These are phyloP conservation scores for Calonectria naviculata DNA, from an alignment of 2,329 filamentous ascomycete genomes.

Conservation along the genomic window DNA sequence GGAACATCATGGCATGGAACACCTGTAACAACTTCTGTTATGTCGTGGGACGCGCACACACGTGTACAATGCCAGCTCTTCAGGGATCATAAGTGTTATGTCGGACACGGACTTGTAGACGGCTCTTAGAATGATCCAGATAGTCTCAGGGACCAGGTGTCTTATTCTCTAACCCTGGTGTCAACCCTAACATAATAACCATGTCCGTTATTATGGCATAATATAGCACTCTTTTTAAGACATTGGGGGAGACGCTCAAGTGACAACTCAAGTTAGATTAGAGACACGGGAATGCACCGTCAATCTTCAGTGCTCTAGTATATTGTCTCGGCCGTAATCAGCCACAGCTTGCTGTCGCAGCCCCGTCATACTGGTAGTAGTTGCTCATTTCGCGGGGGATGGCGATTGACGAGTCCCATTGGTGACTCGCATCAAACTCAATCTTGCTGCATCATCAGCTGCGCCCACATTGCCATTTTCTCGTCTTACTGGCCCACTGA, in stretches of 20 bases:
- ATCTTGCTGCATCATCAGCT: conserved; percentile 10
- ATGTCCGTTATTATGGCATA: not conserved
- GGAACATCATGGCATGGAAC: conserved; percentile 9
- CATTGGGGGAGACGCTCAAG: not conserved
- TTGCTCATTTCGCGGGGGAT: conserved; percentile 9
- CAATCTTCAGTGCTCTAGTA: not conserved
- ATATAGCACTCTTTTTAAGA: not conserved
- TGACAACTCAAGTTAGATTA: not conserved
- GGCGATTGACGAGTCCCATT: conserved; percentile 1
- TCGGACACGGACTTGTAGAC: conserved; percentile 8
- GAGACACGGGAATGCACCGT: not conserved
- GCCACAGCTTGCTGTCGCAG: not conserved
- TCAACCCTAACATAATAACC: not conserved
- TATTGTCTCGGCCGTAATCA: not conserved
- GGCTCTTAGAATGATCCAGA: not conserved
- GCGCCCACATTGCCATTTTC: not conserved
- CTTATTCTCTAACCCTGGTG: not conserved
- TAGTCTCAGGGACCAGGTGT: conserved; percentile 4
- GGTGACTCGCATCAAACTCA: conserved; percentile 14
- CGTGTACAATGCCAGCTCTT: conserved; percentile 17
- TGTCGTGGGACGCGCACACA: conserved; percentile 18
- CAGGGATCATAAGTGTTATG: conserved; percentile 20
- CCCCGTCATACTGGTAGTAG: not conserved
- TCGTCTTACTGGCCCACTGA: not conserved
- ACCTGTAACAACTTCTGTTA: conserved; percentile 7